Conservation (phyloP, 225 moss, liverwort and hornwort species). For the Ulota crispa region DNA sequence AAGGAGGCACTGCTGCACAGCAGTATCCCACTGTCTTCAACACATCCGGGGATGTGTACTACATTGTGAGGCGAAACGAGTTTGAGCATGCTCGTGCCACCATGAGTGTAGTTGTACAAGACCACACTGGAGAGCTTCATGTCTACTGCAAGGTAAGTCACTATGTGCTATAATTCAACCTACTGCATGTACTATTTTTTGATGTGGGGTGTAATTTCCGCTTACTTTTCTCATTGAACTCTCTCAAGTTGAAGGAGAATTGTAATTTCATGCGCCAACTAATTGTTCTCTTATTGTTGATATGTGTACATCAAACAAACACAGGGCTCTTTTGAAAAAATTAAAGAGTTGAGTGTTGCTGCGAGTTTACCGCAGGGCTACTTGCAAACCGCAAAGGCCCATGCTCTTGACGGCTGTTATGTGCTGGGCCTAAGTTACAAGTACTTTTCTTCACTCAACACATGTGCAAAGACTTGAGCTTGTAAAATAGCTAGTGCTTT, state of each 20-base stretch:
- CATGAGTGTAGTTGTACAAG: slow-evolving; percentile 69
- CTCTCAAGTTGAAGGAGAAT: background rate
- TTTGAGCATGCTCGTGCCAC: slow-evolving; percentile 70
- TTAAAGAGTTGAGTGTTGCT: slow-evolving; percentile 41
- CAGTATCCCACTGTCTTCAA: slow-evolving; percentile 28
- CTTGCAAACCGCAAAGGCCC: slow-evolving; percentile 42
- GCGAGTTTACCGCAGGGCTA: slow-evolving; percentile 49
- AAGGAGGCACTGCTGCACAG: slow-evolving; percentile 30
- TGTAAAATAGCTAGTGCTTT: background rate
- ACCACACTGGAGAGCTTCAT: slow-evolving; percentile 52
- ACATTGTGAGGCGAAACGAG: slow-evolving; percentile 52
- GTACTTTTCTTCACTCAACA: slow-evolving; percentile 21
- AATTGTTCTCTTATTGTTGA: background rate
- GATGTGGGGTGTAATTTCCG: background rate
- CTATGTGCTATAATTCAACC: background rate
- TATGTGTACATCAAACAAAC: background rate
- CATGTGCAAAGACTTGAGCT: background rate
- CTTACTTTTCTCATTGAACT: background rate
- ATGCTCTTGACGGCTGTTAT: slow-evolving; percentile 60
- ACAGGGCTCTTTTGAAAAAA: slow-evolving; percentile 68
- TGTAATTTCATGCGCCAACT: background rate
- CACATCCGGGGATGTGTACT: slow-evolving; percentile 37
- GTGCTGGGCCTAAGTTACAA: slow-evolving; percentile 58
- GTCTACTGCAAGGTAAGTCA: slow-evolving; percentile 63
- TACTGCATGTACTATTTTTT: background rate